phyloP scores from a whole-genome alignment of 2,329 filamentous ascomycete genomes.

The Fusarium citri region DNA sequence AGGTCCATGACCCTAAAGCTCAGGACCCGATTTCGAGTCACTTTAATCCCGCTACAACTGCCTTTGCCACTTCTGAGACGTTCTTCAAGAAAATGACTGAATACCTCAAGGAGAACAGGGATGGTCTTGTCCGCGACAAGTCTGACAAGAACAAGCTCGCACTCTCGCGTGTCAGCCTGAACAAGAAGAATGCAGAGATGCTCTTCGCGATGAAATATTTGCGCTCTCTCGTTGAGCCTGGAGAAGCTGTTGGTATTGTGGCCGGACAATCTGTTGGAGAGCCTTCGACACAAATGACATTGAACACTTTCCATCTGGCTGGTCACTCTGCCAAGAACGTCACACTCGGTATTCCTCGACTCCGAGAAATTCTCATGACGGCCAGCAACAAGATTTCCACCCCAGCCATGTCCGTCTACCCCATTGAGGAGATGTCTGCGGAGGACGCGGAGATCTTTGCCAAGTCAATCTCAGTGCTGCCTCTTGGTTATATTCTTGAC shows the following conservation, averaged over 20 bases:
- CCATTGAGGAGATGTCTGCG: constrained; percentile 77
- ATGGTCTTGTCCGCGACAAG: constrained; percentile 66
- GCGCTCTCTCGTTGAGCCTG: constrained; percentile 90
- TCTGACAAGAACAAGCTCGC: constrained; percentile 49
- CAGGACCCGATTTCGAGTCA: constrained; percentile 81
- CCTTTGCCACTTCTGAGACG: constrained; percentile 89
- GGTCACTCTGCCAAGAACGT: constrained; percentile 99
- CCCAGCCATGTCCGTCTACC: constrained; percentile 85
- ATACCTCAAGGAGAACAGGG: constrained; percentile 83
- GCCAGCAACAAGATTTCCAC: constrained; percentile 90
- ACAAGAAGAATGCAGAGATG: constrained; percentile 81
- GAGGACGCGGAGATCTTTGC: constrained; percentile 82
- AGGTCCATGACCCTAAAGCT: constrained; percentile 64
- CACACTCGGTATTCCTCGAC: constrained; percentile 95
- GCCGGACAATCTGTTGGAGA: constrained; percentile 97
- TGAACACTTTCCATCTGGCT: constrained; percentile 99
- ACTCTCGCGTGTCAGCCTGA: constrained; percentile 55
- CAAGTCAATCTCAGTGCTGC: constrained; percentile 90
- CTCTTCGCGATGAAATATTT: constrained; percentile 94
- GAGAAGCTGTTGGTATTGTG: constrained; percentile 96
- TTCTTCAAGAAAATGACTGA: constrained; percentile 79
- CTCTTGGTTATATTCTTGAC: constrained; percentile 85
- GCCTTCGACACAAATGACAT: constrained; percentile 98
- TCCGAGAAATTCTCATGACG: constrained; percentile 98
- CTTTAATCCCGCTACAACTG: constrained; percentile 80